phyloP scores from a whole-genome alignment of 2,329 filamentous ascomycete genomes.

The Epicoccum sorghinum region DNA sequence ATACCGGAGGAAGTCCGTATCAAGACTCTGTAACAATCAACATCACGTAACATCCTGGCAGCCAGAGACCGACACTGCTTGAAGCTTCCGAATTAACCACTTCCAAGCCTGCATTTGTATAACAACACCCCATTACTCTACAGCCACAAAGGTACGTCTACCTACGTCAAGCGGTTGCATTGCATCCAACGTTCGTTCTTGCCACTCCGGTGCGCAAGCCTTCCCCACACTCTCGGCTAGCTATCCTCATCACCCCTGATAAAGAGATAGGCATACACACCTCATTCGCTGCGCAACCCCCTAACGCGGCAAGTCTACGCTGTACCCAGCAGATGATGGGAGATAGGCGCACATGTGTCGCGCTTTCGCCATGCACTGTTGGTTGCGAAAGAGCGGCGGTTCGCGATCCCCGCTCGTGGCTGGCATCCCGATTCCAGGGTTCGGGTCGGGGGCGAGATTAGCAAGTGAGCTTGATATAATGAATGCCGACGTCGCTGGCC shows the following conservation, averaged over 20 bases:
- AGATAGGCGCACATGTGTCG: slow-evolving; percentile 13
- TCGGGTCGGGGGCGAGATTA: slow-evolving; percentile 2
- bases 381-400: slow-evolving; percentile 5
- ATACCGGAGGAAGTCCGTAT: slow-evolving; percentile 16
- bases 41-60: not conserved
- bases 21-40: slow-evolving; percentile 8
- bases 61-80: not conserved
- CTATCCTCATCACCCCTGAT: slow-evolving; percentile 13
- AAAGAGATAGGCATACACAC: slow-evolving; percentile 14
- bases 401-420: slow-evolving; percentile 17
- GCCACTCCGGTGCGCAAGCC: slow-evolving; percentile 1
- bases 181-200: not conserved
- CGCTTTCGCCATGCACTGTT: slow-evolving; percentile 9
- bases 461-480: slow-evolving; percentile 16
- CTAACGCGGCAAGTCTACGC: slow-evolving; percentile 13
- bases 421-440: not conserved
- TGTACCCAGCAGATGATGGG: slow-evolving; percentile 6
- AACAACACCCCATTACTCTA: not conserved
- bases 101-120: not conserved
- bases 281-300: slow-evolving; percentile 8
- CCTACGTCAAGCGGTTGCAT: slow-evolving; percentile 1
- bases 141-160: not conserved
- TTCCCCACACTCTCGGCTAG: slow-evolving; percentile 16
- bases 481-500: slow-evolving; percentile 1
- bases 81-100: not conserved